These are phyloP conservation scores for Globisporangium uncinulatum DNA, from an alignment of 352 stramenopile species.

Conservation along the genomic window DNA sequence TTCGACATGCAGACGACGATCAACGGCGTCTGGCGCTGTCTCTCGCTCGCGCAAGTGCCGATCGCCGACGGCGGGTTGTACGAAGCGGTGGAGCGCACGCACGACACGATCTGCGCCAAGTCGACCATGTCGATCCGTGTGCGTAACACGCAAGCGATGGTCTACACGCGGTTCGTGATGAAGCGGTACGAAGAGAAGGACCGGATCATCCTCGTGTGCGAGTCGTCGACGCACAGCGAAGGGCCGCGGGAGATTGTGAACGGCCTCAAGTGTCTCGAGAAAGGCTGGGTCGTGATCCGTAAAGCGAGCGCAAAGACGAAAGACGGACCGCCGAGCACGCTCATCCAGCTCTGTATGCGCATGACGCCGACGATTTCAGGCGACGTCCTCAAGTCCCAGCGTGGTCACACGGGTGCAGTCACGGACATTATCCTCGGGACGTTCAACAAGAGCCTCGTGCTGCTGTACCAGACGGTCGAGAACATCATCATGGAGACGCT, in stretches of 20 bases:
- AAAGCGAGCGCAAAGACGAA: constrained; percentile 5
- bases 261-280: constrained; percentile 18
- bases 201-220: constrained; percentile 21
- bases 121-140: constrained; percentile 17
- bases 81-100: constrained; percentile 18
- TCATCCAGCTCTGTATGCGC: constrained; percentile 49
- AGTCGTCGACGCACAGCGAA: constrained; percentile 17
- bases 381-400: constrained; percentile 9
- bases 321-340: constrained; percentile 14
- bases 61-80: constrained; percentile 8
- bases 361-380: constrained; percentile 33
- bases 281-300: constrained; percentile 21
- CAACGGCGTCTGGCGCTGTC: constrained; percentile 10
- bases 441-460: constrained; percentile 37
- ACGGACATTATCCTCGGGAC: constrained; percentile 43
- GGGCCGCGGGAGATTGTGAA: constrained; percentile 14
- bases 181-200: constrained; percentile 19
- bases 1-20: constrained; percentile 9
- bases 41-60: constrained; percentile 10
- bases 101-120: constrained; percentile 17
- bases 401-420: constrained; percentile 24
- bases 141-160: constrained; percentile 14
- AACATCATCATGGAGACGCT: constrained; percentile 44
- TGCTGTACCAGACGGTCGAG: constrained; percentile 45
- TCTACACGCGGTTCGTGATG: constrained; percentile 21